phyloP scores from a whole-genome alignment of 1,284 basidiomycete genomes.

The Nidula niveotomentosa region DNA sequence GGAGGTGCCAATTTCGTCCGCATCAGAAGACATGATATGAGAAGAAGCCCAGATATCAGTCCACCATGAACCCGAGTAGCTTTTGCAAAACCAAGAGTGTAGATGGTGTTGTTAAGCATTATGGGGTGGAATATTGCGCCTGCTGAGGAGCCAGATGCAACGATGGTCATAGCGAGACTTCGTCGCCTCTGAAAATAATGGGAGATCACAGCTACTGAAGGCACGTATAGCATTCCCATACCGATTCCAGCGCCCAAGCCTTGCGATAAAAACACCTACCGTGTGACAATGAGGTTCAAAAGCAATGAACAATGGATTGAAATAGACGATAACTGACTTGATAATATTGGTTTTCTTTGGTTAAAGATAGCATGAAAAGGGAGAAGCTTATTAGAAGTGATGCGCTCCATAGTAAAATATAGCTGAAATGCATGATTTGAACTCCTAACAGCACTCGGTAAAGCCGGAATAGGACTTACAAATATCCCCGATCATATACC shows the following conservation, averaged over 20 bases:
- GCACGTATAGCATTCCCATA: slow-evolving; percentile 24
- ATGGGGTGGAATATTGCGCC: slow-evolving; percentile 24
- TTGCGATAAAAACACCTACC: slow-evolving; percentile 48
- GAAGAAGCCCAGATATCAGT: slow-evolving; percentile 15
- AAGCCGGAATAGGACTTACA: slow-evolving; percentile 8
- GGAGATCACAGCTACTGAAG: slow-evolving; percentile 38
- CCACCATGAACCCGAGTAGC: slow-evolving; percentile 24
- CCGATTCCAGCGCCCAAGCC: slow-evolving; percentile 41
- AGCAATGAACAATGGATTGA: not conserved
- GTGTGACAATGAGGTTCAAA: slow-evolving; percentile 1
- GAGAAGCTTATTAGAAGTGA: slow-evolving; percentile 16
- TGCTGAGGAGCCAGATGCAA: slow-evolving; percentile 32
- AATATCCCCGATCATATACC: slow-evolving; percentile 19
- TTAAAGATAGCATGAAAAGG: slow-evolving; percentile 25
- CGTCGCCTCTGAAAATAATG: slow-evolving; percentile 44
- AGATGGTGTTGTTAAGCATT: slow-evolving; percentile 35
- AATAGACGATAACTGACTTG: slow-evolving; percentile 12
- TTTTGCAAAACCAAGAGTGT: slow-evolving; percentile 26
- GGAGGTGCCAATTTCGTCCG: slow-evolving; percentile 18
- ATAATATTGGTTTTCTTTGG: slow-evolving; percentile 20
- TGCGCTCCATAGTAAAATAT: slow-evolving; percentile 13
- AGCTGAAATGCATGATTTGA: slow-evolving; percentile 6
- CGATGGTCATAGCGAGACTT: slow-evolving; percentile 45
- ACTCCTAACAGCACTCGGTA: not conserved
- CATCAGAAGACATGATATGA: slow-evolving; percentile 26